A percentile compares a stretch with the other conserved stretches of the same genome.
Conservation (phyloP, 2,329 filamentous ascomycete genomes). For the Apiospora arundinis region DNA sequence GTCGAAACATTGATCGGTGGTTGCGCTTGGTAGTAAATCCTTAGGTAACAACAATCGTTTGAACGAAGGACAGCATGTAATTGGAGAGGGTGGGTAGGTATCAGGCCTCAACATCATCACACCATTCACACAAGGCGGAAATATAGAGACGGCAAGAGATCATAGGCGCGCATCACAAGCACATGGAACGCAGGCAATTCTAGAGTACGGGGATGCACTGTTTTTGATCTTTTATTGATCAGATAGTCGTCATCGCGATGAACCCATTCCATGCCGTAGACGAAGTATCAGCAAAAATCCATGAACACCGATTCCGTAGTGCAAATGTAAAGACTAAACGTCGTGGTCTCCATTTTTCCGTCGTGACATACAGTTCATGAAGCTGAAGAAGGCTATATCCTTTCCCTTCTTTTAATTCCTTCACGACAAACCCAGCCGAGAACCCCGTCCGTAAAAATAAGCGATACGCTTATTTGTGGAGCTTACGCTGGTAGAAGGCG, state of each 20-base stretch:
- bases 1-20: neutral
- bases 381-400: conserved; percentile 16
- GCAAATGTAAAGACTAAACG: conserved; percentile 28
- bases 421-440: conserved; percentile 16
- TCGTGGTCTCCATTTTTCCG: conserved; percentile 24
- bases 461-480: conserved; percentile 82
- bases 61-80: neutral
- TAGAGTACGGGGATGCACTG: conserved; percentile 24
- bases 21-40: neutral
- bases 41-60: neutral
- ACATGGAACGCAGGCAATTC: neutral
- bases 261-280: conserved; percentile 42
- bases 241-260: conserved; percentile 39
- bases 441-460: conserved; percentile 3
- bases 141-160: neutral
- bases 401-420: conserved; percentile 15
- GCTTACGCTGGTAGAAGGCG: conserved; percentile 99
- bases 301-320: conserved; percentile 44
- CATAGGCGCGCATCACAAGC: neutral
- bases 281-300: conserved; percentile 39
- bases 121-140: neutral
- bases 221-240: conserved; percentile 44
- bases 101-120: neutral
- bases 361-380: conserved; percentile 21
- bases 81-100: neutral